Evolutionary conservation across 1,139 yeast species (phyloP), one percentile per base, ranked within the genome.

Genomic region (Saccharomyces hybrid): DNA sequence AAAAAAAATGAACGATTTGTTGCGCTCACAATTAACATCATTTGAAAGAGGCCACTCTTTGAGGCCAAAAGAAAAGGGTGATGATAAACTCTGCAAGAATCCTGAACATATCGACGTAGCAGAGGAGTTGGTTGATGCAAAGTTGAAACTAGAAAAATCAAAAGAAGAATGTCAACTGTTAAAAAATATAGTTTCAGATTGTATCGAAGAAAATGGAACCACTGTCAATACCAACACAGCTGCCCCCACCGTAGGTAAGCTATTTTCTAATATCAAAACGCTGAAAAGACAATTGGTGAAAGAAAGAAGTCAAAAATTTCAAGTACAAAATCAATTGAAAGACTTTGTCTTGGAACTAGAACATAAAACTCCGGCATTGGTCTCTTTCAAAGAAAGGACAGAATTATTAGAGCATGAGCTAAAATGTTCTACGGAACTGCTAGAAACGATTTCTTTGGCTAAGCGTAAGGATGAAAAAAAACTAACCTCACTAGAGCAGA

Each of bases 281-380:
- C 70, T 88, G 53, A 84, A 83, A 69, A 84, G 80, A 61, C 86
- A 86, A 60, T 72, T 88, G 50, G 79, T 83, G 5, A 78, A 82
- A 55, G 96, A 89, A 66, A 80, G 83, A 62, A 78, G 84, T 41
- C 86, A 87, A 56, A 89, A 88, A 63, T 83, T 81, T 56, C 78
- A 80, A 55, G 75, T 91, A 56, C 87, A 91, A 55, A 70, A 74
- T 42, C 93, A 89, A 68, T 75, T 91, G 59, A 85, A 86, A 61
- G 75, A 78, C 0, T 84, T 91, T 61, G 80, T 90, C 41, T 76
- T 76, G 30, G 97, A 90, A 66, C 75, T 91, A 61, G 96, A 89
- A 66, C 78, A 81, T 31, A 85, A 86, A 63, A 85, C 88, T 54
- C 97, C 97, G 0, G 75, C 84, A 1, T 78, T 91, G 52, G 79